Conservation (phyloP, 768 basidiomycete species). For the Boletus patriciae region DNA sequence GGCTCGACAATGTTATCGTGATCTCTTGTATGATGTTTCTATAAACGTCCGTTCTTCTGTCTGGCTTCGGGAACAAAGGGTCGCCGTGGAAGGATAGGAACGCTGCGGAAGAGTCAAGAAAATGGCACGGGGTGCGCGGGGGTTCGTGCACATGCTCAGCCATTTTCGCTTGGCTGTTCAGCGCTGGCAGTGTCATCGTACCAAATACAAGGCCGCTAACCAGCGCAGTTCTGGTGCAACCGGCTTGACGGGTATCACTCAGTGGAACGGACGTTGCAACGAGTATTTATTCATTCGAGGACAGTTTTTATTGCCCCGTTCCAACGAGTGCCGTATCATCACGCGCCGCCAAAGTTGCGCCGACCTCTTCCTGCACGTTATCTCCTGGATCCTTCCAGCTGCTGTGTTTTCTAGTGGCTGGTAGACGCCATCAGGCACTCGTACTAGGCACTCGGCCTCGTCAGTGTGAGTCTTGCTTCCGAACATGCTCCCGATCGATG, state of each 20-base stretch:
- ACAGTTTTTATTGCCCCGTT: neutral
- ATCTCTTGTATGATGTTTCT: neutral
- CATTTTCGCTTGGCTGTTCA: constrained; percentile 21
- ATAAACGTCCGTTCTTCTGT: neutral
- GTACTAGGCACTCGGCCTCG: neutral
- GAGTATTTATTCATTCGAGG: constrained; percentile 11
- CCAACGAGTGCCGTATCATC: neutral
- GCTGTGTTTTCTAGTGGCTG: neutral
- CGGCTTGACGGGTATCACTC: constrained; percentile 24
- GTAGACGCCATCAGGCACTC: neutral
- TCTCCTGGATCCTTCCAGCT: neutral
- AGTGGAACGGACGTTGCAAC: constrained; percentile 5
- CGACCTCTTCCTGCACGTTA: neutral
- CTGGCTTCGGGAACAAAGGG: neutral
- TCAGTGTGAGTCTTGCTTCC: neutral
- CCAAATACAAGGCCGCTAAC: neutral
- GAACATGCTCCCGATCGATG: neutral
- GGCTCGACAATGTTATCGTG: neutral
- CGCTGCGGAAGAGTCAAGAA: neutral
- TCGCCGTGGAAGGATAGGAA: neutral
- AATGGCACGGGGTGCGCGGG: constrained; percentile 21
- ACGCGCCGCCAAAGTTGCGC: neutral
- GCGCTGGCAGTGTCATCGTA: neutral
- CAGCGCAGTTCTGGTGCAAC: neutral
- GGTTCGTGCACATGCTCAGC: constrained; percentile 3